Conservation (phyloP, 2,329 filamentous ascomycete genomes). For the Ophiocordyceps camponoti-saundersi region DNA sequence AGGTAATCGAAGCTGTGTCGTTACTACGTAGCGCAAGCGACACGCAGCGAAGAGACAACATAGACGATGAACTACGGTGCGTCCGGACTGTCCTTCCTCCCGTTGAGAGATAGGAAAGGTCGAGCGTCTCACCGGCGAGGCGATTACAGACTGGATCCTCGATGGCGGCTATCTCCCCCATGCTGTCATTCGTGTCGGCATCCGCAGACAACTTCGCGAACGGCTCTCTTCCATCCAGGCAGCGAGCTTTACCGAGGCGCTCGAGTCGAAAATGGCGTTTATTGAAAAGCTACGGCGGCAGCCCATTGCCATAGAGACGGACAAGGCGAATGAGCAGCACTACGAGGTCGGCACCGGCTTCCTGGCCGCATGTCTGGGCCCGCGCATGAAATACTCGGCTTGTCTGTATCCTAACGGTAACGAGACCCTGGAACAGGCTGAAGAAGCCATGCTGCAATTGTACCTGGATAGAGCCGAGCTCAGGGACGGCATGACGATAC, state of each 20-base stretch:
- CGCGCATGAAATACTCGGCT: conserved; percentile 56
- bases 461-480: conserved; percentile 46
- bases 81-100: not conserved
- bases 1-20: too few species aligned
- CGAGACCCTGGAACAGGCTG: conserved; percentile 48
- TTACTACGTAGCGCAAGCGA: not conserved
- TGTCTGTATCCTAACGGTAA: conserved; percentile 46
- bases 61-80: conserved; percentile 5
- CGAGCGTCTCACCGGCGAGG: not conserved
- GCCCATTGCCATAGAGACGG: conserved; percentile 53
- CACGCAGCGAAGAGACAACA: too few species aligned
- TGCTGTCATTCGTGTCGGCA: conserved; percentile 44
- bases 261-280: conserved; percentile 46
- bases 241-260: conserved; percentile 32
- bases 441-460: conserved; percentile 45
- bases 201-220: conserved; percentile 46
- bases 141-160: conserved; percentile 33
- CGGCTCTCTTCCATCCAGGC: conserved; percentile 37
- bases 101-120: too few species aligned
- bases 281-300: conserved; percentile 38
- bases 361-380: conserved; percentile 41
- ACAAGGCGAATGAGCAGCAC: conserved; percentile 49
- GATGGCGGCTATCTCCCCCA: conserved; percentile 50
- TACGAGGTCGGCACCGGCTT: conserved; percentile 56
- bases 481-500: conserved; percentile 39